These are phyloP conservation scores for Neoboletus brunneissimus DNA, from an alignment of 768 basidiomycete genomes.

Conservation along the genomic window DNA sequence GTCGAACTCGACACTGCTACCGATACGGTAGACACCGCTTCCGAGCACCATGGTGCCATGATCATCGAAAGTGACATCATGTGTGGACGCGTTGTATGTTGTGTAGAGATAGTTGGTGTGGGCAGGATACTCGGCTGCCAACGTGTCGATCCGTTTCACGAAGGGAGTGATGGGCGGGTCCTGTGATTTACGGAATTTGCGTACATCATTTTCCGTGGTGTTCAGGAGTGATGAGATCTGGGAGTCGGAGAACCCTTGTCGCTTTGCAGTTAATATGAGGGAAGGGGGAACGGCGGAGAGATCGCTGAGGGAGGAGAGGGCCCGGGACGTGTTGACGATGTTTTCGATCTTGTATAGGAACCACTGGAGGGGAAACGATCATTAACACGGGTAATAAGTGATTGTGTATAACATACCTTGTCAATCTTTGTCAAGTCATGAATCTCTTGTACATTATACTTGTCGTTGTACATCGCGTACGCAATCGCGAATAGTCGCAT, in stretches of 20 bases:
- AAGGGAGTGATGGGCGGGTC: slow-evolving; percentile 79
- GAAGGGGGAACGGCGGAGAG: slow-evolving; percentile 68
- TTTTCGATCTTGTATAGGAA: slow-evolving; percentile 99
- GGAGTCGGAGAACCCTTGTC: slow-evolving; percentile 91
- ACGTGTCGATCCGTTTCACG: slow-evolving; percentile 98
- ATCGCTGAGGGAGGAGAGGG: slow-evolving; percentile 66
- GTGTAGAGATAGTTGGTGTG: slow-evolving; percentile 99
- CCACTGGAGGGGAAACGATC: slow-evolving; percentile 57
- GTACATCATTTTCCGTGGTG: slow-evolving; percentile 73
- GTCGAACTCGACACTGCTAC: slow-evolving; percentile 98
- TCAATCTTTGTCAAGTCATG: slow-evolving; percentile 98
- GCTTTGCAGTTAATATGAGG: slow-evolving; percentile 84
- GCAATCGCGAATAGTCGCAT: slow-evolving; percentile 96
- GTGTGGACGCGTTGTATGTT: slow-evolving; percentile 94
- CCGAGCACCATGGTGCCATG: slow-evolving; percentile 99
- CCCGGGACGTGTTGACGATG: slow-evolving; percentile 85
- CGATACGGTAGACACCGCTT: slow-evolving; percentile 97
- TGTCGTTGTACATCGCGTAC: slow-evolving; percentile 93
- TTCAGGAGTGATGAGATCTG: slow-evolving; percentile 85
- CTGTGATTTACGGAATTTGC: slow-evolving; percentile 80
- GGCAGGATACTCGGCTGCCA: slow-evolving; percentile 98
- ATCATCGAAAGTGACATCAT: slow-evolving; percentile 94
- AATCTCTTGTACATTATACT: slow-evolving; percentile 84
- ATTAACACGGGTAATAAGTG: not conserved
- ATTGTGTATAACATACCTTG: slow-evolving; percentile 50